phyloP scores from a whole-genome alignment of 495 filamentous ascomycete genomes.

The Pyrenula massariospora region DNA sequence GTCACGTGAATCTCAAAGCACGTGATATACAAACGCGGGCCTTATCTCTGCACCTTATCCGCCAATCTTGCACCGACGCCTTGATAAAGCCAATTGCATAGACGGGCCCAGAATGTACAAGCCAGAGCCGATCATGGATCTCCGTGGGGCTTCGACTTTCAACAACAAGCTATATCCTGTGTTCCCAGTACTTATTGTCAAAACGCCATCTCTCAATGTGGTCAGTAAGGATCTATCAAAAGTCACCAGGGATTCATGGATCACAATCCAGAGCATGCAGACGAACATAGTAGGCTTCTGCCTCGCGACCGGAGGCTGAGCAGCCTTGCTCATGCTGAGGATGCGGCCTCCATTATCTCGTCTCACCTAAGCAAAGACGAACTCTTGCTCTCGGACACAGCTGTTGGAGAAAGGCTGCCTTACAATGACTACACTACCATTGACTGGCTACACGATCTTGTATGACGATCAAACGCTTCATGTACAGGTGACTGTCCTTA shows the following conservation, averaged over 20 bases:
- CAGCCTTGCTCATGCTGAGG: conserved; percentile 19
- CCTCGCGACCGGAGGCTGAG: conserved; percentile 13
- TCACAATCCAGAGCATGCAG: neutral
- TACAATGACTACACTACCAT: conserved; percentile 49
- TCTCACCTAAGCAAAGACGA: conserved; percentile 29
- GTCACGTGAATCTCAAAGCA: too few relatives aligned
- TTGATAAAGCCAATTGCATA: too few relatives aligned
- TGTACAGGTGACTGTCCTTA: neutral
- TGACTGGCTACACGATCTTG: conserved; percentile 48
- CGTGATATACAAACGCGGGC: too few relatives aligned
- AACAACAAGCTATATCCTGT: too few relatives aligned
- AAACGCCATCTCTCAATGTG: too few relatives aligned
- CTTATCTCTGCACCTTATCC: too few relatives aligned
- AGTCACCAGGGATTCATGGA: neutral
- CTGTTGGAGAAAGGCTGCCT: conserved; percentile 40
- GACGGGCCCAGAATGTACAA: too few relatives aligned
- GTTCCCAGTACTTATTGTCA: too few relatives aligned
- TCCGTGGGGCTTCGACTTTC: too few relatives aligned
- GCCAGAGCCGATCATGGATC: too few relatives aligned
- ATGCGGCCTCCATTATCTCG: conserved; percentile 17
- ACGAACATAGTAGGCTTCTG: neutral
- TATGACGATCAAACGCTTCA: conserved; percentile 7
- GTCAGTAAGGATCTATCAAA: too few relatives aligned
- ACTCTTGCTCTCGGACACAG: conserved; percentile 23
- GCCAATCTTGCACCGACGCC: too few relatives aligned